phyloP scores from a whole-genome alignment of 441 rosid species.

The Kokia cookei region DNA sequence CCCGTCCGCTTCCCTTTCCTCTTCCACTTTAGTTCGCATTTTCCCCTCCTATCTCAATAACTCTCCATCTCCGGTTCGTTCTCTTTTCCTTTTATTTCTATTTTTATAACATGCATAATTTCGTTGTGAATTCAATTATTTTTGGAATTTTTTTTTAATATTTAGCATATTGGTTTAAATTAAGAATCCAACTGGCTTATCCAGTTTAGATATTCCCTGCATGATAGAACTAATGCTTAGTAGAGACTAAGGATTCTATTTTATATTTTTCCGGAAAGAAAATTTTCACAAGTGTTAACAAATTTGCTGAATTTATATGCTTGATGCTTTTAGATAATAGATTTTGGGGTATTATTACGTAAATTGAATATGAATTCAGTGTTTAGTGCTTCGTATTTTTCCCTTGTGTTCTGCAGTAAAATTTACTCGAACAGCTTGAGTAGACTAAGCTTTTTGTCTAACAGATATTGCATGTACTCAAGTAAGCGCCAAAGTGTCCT shows the following conservation, averaged over 20 bases:
- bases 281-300: background rate
- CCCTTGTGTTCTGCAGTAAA: background rate
- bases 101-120: background rate
- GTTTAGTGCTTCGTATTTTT: background rate
- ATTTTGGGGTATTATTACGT: background rate
- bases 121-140: background rate
- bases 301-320: background rate
- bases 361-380: background rate
- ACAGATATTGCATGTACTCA: background rate
- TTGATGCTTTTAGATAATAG: background rate
- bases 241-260: background rate
- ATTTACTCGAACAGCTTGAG: background rate
- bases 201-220: too few relatives aligned
- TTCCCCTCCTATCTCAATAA: constrained; percentile 15
- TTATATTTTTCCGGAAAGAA: background rate
- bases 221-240: too few relatives aligned
- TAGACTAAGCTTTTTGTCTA: background rate
- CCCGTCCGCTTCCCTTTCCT: constrained; percentile 9
- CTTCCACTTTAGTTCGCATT: constrained; percentile 18
- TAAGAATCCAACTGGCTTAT: too few relatives aligned
- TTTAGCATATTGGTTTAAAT: too few relatives aligned
- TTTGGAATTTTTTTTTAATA: too few relatives aligned
- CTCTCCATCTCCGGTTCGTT: constrained; percentile 19
- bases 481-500: too few relatives aligned
- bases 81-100: background rate